These are phyloP conservation scores for Fraxinus velutina DNA, from an alignment of 305 asterid genomes.

Conservation along the genomic window DNA sequence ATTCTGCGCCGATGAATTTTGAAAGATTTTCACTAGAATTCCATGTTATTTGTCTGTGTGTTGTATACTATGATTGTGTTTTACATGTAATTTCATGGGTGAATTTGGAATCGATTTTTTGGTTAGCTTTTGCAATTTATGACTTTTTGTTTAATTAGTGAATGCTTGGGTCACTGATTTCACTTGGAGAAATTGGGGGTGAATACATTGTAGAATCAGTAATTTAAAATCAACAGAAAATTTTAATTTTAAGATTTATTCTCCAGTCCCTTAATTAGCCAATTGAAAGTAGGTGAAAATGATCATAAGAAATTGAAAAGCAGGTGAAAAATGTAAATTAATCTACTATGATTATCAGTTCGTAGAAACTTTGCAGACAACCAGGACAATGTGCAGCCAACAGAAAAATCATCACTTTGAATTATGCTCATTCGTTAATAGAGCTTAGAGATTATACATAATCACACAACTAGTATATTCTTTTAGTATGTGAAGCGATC, in stretches of 20 bases:
- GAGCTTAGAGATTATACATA: neutral
- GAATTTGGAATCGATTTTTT: neutral
- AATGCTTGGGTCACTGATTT: no score
- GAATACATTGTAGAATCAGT: no score
- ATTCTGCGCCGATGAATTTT: neutral
- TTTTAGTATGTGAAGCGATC: no score
- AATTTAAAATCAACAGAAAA: no score
- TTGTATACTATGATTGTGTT: no score
- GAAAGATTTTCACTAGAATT: neutral
- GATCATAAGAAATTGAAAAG: no score
- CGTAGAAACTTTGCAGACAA: neutral
- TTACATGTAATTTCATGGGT: neutral
- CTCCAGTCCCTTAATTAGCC: neutral
- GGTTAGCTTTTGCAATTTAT: neutral
- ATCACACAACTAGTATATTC: no score
- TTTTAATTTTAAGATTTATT: neutral
- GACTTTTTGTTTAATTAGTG: no score
- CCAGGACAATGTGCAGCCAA: neutral
- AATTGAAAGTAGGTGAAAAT: no score
- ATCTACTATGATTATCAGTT: neutral
- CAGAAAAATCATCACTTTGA: neutral
- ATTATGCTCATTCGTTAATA: neutral
- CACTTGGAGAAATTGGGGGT: no score
- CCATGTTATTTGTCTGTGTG: no score
- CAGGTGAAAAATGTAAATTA: neutral